Evolutionary conservation across 108 stramenopile genomes (phyloP).

Genomic region (Schizochytrium sp.): DNA sequence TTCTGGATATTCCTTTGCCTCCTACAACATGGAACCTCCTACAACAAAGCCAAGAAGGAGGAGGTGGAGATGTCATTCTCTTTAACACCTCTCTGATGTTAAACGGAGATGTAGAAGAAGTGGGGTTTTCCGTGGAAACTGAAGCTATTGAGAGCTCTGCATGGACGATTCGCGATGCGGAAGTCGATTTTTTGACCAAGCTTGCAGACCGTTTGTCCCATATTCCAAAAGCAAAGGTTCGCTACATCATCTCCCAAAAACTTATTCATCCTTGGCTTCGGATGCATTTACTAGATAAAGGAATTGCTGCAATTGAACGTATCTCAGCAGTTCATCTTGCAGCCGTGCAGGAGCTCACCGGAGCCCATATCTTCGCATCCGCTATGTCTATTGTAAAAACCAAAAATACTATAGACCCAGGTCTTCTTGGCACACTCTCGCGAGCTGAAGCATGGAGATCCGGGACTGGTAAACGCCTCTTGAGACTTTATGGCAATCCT

Average conservation of each 20-base stretch:
- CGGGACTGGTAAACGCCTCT: not conserved
- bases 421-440: not conserved
- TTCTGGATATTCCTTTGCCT: not conserved
- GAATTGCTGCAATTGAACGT: not conserved
- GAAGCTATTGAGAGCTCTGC: not conserved
- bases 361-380: not conserved
- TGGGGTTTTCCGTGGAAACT: not conserved
- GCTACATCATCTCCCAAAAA: not conserved
- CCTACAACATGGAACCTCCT: not conserved
- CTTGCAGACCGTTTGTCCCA: not conserved
- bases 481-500: not conserved
- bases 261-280: constrained; percentile 24
- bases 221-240: not conserved
- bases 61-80: constrained; percentile 13
- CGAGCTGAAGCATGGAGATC: not conserved
- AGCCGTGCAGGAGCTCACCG: not conserved
- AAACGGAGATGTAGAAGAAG: not conserved
- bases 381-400: not conserved
- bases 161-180: not conserved
- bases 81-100: constrained; percentile 13
- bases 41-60: not conserved
- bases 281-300: not conserved
- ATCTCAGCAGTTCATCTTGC: not conserved
- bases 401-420: not conserved
- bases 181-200: not conserved